Base-by-base conservation (phyloP, 768 basidiomycete genomes). In the Auricularia sp. region DNA sequence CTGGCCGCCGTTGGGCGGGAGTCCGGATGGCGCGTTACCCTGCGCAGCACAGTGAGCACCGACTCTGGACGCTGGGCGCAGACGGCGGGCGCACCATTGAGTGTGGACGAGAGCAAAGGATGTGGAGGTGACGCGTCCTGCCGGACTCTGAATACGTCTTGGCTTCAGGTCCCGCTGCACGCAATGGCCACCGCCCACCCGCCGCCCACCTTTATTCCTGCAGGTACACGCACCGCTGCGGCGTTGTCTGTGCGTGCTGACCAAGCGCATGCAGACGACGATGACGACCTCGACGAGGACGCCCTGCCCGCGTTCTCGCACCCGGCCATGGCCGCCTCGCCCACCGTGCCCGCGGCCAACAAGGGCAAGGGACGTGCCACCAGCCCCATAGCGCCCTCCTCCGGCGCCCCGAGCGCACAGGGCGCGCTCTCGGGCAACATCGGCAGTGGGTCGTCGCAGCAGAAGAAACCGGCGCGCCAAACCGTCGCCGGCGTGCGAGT, bases 401-500 rank as follows among this genome's bases (percentile, higher is more conserved):
- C 51, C 44, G 18, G 18, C 62, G 23, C n/a, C 63, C 44, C 42
- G 29, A 42, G 44, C 21, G 62, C 74, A 14, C 74, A 74, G 51
- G 76, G 80, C 29, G 72, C 70, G 1, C 70, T 91, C 16, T 87
- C 88, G 0, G 91, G 91, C 36, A 89, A 86, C 68, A 91, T 93
- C 70, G 84, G 85, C 12, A 84, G 81, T 66, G 74, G 76, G 3
- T 72, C 75, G 47, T 77, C 72, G 39, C 70, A 77, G 1, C 77
- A 77, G 35, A 67, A 84, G 14, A 73, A 82, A 36, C 39, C 39
- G 3, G 39, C 39, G 12, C 80, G 88, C 64, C 83, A 85, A 70
- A 89, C 80, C 2, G 78, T 94, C 11, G 93, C 91, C n/a, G 93
- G 93, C 23, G 81, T 97, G 60, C 85, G 83, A 69, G 86, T 93